phyloP scores from a whole-genome alignment of 1,284 basidiomycete species.

The Ustilago cynodontis region DNA sequence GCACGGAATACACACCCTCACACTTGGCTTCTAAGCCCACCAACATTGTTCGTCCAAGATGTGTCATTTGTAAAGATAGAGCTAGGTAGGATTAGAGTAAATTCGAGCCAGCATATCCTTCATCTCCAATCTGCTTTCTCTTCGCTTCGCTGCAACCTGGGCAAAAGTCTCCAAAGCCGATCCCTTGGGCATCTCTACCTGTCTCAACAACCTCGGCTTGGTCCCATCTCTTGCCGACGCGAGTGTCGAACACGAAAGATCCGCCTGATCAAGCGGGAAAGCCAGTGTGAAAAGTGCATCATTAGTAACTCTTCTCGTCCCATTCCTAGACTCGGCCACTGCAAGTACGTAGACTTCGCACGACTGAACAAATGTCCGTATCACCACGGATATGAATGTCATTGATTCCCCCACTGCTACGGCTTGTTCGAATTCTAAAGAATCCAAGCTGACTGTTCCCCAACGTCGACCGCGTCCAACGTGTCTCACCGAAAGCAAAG shows the following conservation, averaged over 20 bases:
- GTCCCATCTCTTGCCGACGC: slow-evolving; percentile 7
- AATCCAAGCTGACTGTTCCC: slow-evolving; percentile 61
- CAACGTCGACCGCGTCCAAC: slow-evolving; percentile 40
- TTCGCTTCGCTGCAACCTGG: slow-evolving; percentile 34
- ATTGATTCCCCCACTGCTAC: slow-evolving; percentile 58
- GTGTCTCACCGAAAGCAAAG: slow-evolving; percentile 48
- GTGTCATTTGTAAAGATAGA: not conserved
- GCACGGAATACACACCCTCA: not conserved
- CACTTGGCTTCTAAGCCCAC: no score
- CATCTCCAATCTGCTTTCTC: slow-evolving; percentile 45
- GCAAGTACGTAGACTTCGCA: slow-evolving; percentile 62
- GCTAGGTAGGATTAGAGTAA: slow-evolving; percentile 40
- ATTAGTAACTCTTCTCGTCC: slow-evolving; percentile 52
- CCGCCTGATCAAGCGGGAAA: slow-evolving; percentile 35
- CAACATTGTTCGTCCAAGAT: not conserved
- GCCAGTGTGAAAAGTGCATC: slow-evolving; percentile 61
- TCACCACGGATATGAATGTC: slow-evolving; percentile 53
- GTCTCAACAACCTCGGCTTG: slow-evolving; percentile 17
- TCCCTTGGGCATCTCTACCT: slow-evolving; percentile 42
- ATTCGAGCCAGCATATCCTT: slow-evolving; percentile 49
- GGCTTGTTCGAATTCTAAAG: slow-evolving; percentile 55
- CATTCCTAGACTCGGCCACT: slow-evolving; percentile 51
- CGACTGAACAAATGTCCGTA: slow-evolving; percentile 49
- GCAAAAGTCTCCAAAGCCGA: slow-evolving; percentile 52
- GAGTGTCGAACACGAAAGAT: slow-evolving; percentile 12